Evolutionary conservation across 352 stramenopile species (phyloP), one percentile per base, ranked within the genome.

Genomic region (Ophiocytium majus): DNA sequence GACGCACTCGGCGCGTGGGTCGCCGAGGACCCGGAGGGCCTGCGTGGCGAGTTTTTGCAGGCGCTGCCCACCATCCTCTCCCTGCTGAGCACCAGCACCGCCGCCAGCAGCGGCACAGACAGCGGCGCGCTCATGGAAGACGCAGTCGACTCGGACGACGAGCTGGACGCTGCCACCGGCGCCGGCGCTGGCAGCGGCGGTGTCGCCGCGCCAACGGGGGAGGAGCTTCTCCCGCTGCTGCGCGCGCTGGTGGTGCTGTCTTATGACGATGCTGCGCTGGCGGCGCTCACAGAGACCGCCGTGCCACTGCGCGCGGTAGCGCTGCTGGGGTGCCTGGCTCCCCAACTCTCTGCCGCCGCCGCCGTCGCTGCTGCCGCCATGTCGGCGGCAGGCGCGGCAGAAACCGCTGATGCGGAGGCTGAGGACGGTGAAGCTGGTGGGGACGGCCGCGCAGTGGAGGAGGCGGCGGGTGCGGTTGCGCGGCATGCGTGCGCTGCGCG

Each of bases 21-120:
- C 28, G 84, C 84, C 35, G 84, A 88, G 84, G 84, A 88, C 66
- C 76, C 80, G 36, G 84, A 88, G 31, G 83, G 49, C 43, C 83
- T 86, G n/a, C 83, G 49, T 19, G 50, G 66, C 57, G 80, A 79
- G 63, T 86, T 86, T 50, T 14, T 83, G 37, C 63, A 79, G 9
- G 63, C 49, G 35, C 37, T 86, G 78, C 83, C 83, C 9, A 71
- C 83, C 36, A 34, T 86, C 37, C 83, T 86, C 10, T 76, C 83
- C 32, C 83, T 86, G 32, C 50, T 34, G 0, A 76, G 0, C 34
- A 33, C 31, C 28, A 80, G 32, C 32, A 80, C 10, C 31, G 34
- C 34, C 0, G 75, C 0, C 28, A 17, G 28, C 10, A 28, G 31
- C n/a, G 10, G 32, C 0, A 34, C 14, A 32, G 33, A 17, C 19